Base-by-base conservation (phyloP, 2,329 filamentous ascomycete genomes). In the Colletotrichum plurivorum region DNA sequence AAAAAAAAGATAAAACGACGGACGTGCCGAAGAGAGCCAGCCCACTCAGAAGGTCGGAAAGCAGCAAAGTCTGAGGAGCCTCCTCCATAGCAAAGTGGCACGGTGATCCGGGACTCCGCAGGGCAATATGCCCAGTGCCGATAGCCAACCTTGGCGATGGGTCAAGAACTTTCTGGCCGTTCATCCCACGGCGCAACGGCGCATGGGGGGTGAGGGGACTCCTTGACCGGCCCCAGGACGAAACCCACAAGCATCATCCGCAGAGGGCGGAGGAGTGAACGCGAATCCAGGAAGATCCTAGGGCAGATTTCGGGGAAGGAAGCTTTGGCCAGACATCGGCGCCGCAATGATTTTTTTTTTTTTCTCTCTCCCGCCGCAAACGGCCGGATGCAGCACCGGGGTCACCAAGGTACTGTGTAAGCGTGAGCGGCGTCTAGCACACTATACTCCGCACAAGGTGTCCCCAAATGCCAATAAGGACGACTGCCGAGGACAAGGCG, bases 81-180 rank as follows among this genome's bases (percentile, higher is more conserved):
- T 31, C 49, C 66, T 31, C 62, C 45, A 54, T 55, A 46, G 54
- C 55, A 60, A 66, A 54, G 31, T 60, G 49, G 55, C 55, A 63
- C 25, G 59, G 43, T 52, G 53, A 63, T 57, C 59, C 64, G 64
- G 64, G 64, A 67, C 64, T 67, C 59, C 64, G 59, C 64, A 69
- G 56, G 56, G 45, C 62, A 60, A 61, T 69, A 66, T 69, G 62
- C 46, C 43, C 62, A 69, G 66, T 69, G 62, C 66, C 66, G 62
- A 69, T 55, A 49, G 49, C 62, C 51, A 69, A 66, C 64, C 62
- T 66, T 69, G 66, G 62, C 62, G 45, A 60, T 51, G 55, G 56
- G 59, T 52, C 66, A 60, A 60, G 39, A 66, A 56, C 62, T 66
- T 27, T 69, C 55, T 60, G 55, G 62, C 55, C 43, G 55, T 60